These are phyloP conservation scores for Naegleria fowleri DNA, from an alignment of 208 protist genomes.

Conservation along the genomic window DNA sequence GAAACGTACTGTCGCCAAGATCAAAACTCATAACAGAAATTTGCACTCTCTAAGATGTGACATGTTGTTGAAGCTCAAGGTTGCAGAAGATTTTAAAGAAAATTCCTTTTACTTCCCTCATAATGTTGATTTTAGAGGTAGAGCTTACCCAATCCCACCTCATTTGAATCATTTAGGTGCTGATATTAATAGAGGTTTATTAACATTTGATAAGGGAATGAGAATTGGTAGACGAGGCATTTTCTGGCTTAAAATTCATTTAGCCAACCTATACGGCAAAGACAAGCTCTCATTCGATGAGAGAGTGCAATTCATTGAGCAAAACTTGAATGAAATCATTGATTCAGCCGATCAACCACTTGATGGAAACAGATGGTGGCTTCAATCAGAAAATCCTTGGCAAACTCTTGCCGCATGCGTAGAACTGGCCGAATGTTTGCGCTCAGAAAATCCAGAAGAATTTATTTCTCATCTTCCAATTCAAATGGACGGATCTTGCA, in stretches of 20 bases:
- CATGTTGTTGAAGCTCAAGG: constrained; percentile 43
- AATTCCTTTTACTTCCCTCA: constrained; percentile 91
- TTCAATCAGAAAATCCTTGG: constrained; percentile 86
- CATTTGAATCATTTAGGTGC: constrained; percentile 92
- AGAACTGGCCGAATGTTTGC: constrained; percentile 82
- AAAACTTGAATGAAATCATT: constrained; percentile 61
- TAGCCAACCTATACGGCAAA: constrained; percentile 93
- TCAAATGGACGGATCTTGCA: constrained; percentile 93
- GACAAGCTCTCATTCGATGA: constrained; percentile 91
- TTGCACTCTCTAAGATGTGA: constrained; percentile 48
- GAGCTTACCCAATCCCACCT: constrained; percentile 94
- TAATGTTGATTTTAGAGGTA: constrained; percentile 96
- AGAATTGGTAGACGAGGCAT: constrained; percentile 82
- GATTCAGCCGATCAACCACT: constrained; percentile 43
- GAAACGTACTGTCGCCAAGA: neutral
- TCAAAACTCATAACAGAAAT: constrained; percentile 42
- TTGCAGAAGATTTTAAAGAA: constrained; percentile 40
- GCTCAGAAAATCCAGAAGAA: constrained; percentile 67
- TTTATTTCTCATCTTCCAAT: constrained; percentile 86
- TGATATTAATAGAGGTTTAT: constrained; percentile 71
- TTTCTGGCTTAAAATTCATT: constrained; percentile 94
- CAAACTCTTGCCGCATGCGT: constrained; percentile 88
- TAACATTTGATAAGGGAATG: constrained; percentile 87
- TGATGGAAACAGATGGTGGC: constrained; percentile 65
- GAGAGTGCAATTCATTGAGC: constrained; percentile 81